Conservation (phyloP, 495 filamentous ascomycete genomes). For the Podospora pseudocomata region DNA sequence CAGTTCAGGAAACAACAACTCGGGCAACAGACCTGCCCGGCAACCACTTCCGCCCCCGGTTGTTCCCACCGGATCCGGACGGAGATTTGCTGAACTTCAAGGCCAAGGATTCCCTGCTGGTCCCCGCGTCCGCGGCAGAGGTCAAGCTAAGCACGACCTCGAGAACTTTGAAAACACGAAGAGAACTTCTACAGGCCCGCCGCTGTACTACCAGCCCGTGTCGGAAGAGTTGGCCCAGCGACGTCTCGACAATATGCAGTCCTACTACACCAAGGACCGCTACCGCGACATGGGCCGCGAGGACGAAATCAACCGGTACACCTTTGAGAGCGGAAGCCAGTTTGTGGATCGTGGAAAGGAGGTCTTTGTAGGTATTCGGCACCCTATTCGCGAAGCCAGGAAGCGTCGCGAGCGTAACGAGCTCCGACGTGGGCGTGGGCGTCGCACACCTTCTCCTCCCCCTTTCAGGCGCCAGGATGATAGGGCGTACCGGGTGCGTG, state of each 20-base stretch:
- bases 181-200: conserved; percentile 35
- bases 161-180: conserved; percentile 10
- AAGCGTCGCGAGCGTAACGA: conserved; percentile 15
- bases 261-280: conserved; percentile 47
- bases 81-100: conserved; percentile 36
- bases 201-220: conserved; percentile 47
- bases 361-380: conserved; percentile 55
- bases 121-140: conserved; percentile 31
- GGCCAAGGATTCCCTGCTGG: conserved; percentile 43
- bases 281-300: conserved; percentile 55
- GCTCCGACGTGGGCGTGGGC: background rate
- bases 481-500: background rate
- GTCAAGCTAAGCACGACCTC: conserved; percentile 15
- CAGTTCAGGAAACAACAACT: background rate
- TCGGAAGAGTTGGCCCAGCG: conserved; percentile 51
- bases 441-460: background rate
- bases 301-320: conserved; percentile 61
- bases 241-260: conserved; percentile 63
- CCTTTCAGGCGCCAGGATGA: background rate
- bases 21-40: conserved; percentile 6
- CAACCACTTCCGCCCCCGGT: conserved; percentile 25
- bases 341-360: conserved; percentile 78
- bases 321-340: conserved; percentile 66
- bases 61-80: conserved; percentile 41
- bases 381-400: conserved; percentile 43